Evolutionary conservation across 495 filamentous ascomycete species (phyloP).

Genomic region (Immersiella caudata): DNA sequence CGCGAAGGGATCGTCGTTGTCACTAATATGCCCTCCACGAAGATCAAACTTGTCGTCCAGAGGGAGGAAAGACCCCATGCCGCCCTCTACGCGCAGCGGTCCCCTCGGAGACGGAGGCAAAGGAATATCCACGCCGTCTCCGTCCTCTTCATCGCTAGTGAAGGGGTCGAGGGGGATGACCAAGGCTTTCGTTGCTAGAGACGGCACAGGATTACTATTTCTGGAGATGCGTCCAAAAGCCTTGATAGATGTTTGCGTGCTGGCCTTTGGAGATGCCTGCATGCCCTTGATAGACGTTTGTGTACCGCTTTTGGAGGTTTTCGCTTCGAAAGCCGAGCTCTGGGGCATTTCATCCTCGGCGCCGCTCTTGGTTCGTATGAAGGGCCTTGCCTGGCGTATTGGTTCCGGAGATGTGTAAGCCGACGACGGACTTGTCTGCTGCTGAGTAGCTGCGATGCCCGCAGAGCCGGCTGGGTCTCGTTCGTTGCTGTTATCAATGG

Average conservation of each 20-base stretch:
- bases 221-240: conserved; percentile 24
- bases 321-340: not conserved
- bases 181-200: not conserved
- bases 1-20: conserved; percentile 26
- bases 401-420: not conserved
- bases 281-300: not conserved
- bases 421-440: not conserved
- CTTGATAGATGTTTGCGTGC: conserved; percentile 24
- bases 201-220: not conserved
- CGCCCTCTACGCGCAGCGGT: not conserved
- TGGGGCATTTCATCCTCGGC: conserved; percentile 12
- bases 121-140: not conserved
- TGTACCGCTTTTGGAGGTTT: not conserved
- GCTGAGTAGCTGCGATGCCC: not conserved
- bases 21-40: not conserved
- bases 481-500: not conserved
- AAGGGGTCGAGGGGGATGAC: conserved; percentile 11
- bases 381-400: conserved; percentile 19
- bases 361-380: conserved; percentile 35
- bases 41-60: not conserved
- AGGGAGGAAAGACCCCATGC: not conserved
- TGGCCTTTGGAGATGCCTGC: not conserved
- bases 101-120: not conserved
- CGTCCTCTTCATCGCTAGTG: conserved; percentile 24
- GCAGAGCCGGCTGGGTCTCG: not conserved